Evolutionary conservation across 164 flowering plant species (phyloP).

Genomic region (Stephania yunnanensis): DNA sequence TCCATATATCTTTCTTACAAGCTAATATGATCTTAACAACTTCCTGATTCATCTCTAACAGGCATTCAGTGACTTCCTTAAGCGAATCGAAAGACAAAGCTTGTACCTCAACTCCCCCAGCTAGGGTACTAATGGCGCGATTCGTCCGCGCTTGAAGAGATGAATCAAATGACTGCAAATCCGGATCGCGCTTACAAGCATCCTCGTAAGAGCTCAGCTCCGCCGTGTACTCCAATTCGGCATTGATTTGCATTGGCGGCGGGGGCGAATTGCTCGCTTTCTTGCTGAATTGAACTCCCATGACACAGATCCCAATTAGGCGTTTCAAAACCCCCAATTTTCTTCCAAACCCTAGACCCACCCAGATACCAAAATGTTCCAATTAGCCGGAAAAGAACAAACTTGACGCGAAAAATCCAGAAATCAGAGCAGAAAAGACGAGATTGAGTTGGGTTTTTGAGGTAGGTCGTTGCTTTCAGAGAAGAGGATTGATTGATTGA

Average conservation of each 20-base stretch:
- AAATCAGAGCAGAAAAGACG: not conserved
- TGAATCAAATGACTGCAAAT: conserved; percentile 47
- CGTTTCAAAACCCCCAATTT: not conserved
- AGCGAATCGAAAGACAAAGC: conserved; percentile 62
- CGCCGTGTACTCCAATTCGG: conserved; percentile 21
- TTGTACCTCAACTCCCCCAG: conserved; percentile 43
- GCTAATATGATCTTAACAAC: conserved; percentile 56
- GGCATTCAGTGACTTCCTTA: conserved; percentile 44
- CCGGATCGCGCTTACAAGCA: conserved; percentile 57
- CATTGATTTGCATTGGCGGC: conserved; percentile 7
- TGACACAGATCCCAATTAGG: not conserved
- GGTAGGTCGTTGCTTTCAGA: not conserved
- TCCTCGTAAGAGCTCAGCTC: conserved; percentile 58
- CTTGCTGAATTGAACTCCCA: conserved; percentile 29
- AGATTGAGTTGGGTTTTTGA: not conserved
- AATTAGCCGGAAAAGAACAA: not conserved
- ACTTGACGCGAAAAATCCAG: not conserved
- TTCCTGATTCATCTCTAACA: conserved; percentile 73
- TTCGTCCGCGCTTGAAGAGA: conserved; percentile 44
- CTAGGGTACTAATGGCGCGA: conserved; percentile 46
- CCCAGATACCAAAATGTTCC: not conserved
- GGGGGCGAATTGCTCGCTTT: conserved; percentile 21
- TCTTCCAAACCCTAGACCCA: not conserved
- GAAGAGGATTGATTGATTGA: not conserved
- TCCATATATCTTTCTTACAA: conserved; percentile 62